Percentiles rank a stretch among this genome's conserved stretches.
Evolutionary conservation across 2,329 filamentous ascomycete genomes (phyloP).

Genomic region (Xylaria sp.): DNA sequence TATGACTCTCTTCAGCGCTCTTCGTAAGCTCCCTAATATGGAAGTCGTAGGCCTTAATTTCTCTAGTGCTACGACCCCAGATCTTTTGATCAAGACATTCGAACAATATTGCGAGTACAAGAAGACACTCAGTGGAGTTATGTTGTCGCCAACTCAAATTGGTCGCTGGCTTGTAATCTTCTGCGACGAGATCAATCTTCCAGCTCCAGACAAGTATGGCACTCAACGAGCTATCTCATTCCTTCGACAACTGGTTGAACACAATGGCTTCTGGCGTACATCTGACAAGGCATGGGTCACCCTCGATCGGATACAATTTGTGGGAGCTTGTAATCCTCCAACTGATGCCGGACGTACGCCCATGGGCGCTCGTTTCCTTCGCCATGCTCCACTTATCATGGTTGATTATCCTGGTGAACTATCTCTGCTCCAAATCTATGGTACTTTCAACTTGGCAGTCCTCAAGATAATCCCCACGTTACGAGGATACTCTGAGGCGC

Average conservation of each 20-base stretch:
- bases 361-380: slow-evolving; percentile 90
- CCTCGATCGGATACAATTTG: slow-evolving; percentile 97
- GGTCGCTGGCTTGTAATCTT: slow-evolving; percentile 98
- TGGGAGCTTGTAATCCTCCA: slow-evolving; percentile 97
- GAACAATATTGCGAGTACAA: slow-evolving; percentile 99
- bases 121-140: slow-evolving; percentile 95
- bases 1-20: slow-evolving; percentile 98
- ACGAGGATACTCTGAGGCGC: slow-evolving; percentile 92
- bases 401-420: slow-evolving; percentile 98
- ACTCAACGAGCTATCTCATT: slow-evolving; percentile 98
- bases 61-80: slow-evolving; percentile 96
- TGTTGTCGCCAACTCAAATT: slow-evolving; percentile 95
- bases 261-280: slow-evolving; percentile 99
- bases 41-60: slow-evolving; percentile 99
- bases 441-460: slow-evolving; percentile 95
- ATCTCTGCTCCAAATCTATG: slow-evolving; percentile 96
- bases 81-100: slow-evolving; percentile 98
- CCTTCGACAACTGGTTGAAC: slow-evolving; percentile 95
- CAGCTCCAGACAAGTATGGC: slow-evolving; percentile 95
- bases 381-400: slow-evolving; percentile 99
- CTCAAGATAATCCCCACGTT: slow-evolving; percentile 96
- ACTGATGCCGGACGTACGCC: slow-evolving; percentile 97
- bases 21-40: slow-evolving; percentile 98
- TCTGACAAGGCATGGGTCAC: slow-evolving; percentile 98
- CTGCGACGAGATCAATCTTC: slow-evolving; percentile 99